Evolutionary conservation across 176 grass and related monocot genomes (phyloP).

Genomic region (Musa itinerans): DNA sequence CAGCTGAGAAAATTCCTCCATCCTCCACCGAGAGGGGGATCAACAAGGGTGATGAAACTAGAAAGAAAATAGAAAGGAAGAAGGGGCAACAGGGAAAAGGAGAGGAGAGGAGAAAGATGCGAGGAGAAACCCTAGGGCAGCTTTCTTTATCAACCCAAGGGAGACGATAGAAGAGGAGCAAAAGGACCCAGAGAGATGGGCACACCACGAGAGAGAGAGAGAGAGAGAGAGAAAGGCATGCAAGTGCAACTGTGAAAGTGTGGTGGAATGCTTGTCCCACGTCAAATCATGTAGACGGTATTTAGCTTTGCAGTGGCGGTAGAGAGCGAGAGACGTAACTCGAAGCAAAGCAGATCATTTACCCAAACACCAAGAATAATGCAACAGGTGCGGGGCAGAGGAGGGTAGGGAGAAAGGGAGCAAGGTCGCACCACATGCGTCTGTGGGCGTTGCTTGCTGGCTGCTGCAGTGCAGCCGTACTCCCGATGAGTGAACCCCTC

Average conservation of each 20-base stretch:
- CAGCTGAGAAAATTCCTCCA: slow-evolving; percentile 22
- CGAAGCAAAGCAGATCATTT: background rate
- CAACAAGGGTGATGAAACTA: background rate
- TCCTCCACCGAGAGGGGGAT: background rate
- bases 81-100: background rate
- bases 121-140: slow-evolving; percentile 15
- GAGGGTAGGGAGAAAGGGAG: background rate
- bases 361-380: background rate
- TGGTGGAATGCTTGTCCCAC: slow-evolving; percentile 8
- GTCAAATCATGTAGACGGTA: slow-evolving; percentile 16
- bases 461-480: background rate
- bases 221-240: slow-evolving; percentile 16
- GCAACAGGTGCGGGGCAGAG: background rate
- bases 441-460: background rate
- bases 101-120: slow-evolving; percentile 1
- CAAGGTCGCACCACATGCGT: background rate
- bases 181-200: slow-evolving; percentile 37
- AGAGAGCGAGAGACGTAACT: background rate
- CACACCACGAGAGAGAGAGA: slow-evolving; percentile 41
- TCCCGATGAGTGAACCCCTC: background rate
- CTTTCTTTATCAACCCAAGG: slow-evolving; percentile 11
- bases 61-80: background rate
- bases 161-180: slow-evolving; percentile 5
- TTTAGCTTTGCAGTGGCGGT: slow-evolving; percentile 16
- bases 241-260: slow-evolving; percentile 22